Base-by-base conservation (phyloP, 2,329 filamentous ascomycete species). In the Colletotrichum australisinense region DNA sequence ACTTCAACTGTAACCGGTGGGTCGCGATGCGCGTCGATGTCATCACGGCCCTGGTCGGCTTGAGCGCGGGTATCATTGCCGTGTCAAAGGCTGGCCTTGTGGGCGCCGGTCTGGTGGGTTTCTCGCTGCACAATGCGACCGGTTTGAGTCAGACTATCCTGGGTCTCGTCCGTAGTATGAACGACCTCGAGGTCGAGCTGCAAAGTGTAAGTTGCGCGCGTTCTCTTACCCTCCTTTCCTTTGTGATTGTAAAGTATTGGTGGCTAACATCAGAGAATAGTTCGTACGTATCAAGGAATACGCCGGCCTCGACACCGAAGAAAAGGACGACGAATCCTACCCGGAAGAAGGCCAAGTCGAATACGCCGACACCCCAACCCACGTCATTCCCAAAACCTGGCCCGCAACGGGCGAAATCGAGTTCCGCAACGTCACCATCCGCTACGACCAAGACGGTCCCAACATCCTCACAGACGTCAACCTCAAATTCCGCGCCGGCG, bases 401-500 rank as follows among this genome's bases (percentile, higher is more conserved):
- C 86, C 86, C 19, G 79, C 79, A 7, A 84, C 80, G 11, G 86
- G 86, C n/a, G 83, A 85, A 64, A 83, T 88, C 69, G 86, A 88
- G 76, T 88, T 88, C 73, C 83, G 85, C n/a, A 80, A 87, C 67
- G 86, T 87, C 26, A 87, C 86, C 6, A 85, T 88, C 46, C 84
- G 86, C 57, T 88, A 88, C 75, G 79, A 86, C 71, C 68, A 81
- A 32, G 80, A 88, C 70, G 81, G 86, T 22, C 82, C 84, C 59
- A 83, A 88, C 67, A 86, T 90, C 55, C 81, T 90, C 22, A 86
- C 86, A 28, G 79, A 87, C 42, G 80, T 90, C 65, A 88, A 84
- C 73, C 82, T 89, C 57, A 84, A 83, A 42, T 87, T 89, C 74
- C 84, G 83, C 14, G 93, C 92, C 0, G 94, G 94, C 1, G 93